Evolutionary conservation across 345 rosid genomes (phyloP).

Genomic region (Eucalyptus sp.): DNA sequence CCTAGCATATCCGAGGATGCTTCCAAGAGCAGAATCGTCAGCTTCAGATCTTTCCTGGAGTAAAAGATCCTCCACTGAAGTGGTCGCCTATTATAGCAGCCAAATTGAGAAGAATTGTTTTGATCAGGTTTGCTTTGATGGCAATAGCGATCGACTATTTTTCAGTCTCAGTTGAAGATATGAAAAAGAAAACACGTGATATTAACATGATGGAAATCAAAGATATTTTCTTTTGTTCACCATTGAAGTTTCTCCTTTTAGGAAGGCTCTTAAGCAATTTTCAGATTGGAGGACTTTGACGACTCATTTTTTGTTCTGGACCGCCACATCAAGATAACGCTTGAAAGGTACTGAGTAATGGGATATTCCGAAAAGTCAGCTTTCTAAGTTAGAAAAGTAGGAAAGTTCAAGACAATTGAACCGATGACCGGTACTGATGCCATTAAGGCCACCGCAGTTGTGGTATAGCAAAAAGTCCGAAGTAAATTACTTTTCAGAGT

Average conservation of each 20-base stretch:
- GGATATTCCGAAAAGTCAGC: too few species aligned
- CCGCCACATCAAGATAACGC: too few species aligned
- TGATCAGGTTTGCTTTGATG: background rate
- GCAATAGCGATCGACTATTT: background rate
- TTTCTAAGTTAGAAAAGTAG: too few species aligned
- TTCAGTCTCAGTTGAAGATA: background rate
- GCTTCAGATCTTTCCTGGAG: background rate
- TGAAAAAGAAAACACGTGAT: background rate
- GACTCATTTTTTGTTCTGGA: too few species aligned
- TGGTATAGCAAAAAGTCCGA: background rate
- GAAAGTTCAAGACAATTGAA: too few species aligned
- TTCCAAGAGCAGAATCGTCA: background rate
- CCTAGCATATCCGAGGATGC: background rate
- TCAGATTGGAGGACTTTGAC: background rate
- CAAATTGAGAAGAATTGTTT: background rate
- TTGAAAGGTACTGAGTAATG: too few species aligned
- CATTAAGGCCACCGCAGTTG: too few species aligned
- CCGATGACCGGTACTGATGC: background rate
- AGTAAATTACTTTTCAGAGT: background rate
- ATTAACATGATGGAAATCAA: background rate
- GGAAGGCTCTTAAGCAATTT: background rate
- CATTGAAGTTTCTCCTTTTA: background rate
- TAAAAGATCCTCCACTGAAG: background rate
- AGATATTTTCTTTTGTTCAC: background rate
- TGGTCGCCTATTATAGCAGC: background rate